Evolutionary conservation across 176 grass and related monocot species (phyloP).

Genomic region (Hsuehochloa calcarea): DNA sequence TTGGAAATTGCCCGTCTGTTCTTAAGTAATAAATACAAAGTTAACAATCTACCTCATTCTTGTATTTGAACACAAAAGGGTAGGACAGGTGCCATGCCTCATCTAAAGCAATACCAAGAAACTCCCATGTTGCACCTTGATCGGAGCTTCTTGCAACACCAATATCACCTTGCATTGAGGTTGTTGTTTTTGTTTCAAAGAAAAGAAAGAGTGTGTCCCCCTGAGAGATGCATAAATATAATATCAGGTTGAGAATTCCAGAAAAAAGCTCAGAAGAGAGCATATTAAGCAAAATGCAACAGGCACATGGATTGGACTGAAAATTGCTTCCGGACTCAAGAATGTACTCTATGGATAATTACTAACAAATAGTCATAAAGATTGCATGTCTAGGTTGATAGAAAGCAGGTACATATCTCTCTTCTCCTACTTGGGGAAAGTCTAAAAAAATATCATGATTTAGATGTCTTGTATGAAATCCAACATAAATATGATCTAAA

Average conservation of each 20-base stretch:
- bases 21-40: neutral
- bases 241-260: slow-evolving; percentile 25
- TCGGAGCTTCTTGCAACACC: slow-evolving; percentile 86
- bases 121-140: slow-evolving; percentile 93
- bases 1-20: neutral
- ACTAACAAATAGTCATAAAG: neutral
- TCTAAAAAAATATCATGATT: neutral
- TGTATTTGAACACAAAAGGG: slow-evolving; percentile 94
- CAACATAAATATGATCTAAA: neutral
- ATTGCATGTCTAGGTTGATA: neutral
- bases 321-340: neutral
- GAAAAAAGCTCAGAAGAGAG: neutral
- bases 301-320: neutral
- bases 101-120: slow-evolving; percentile 89
- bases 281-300: neutral
- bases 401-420: neutral
- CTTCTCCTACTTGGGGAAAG: neutral
- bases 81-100: slow-evolving; percentile 96
- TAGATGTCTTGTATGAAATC: neutral
- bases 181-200: slow-evolving; percentile 86
- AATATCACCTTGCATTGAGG: slow-evolving; percentile 83
- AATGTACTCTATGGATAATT: slow-evolving; percentile 3
- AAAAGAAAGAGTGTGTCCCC: slow-evolving; percentile 72
- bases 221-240: slow-evolving; percentile 44
- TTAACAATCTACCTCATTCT: slow-evolving; percentile 67